phyloP scores from a whole-genome alignment of 169 alveolate species.

The Cryptosporidium parvum region DNA sequence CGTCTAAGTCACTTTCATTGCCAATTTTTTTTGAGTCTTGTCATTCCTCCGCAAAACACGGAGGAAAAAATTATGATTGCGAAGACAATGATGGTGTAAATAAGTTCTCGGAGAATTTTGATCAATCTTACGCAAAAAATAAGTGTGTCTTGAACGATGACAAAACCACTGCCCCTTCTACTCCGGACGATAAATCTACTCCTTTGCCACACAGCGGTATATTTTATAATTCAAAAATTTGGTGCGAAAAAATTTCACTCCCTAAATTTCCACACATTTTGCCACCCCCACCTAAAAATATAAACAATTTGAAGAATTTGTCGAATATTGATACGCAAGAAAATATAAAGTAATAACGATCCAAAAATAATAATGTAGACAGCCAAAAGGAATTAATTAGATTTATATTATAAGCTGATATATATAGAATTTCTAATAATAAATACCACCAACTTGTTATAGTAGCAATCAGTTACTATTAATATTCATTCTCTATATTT shows the following conservation, averaged over 20 bases:
- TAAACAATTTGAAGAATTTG: background rate
- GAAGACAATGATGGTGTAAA: background rate
- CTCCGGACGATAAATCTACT: constrained; percentile 56
- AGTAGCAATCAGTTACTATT: background rate
- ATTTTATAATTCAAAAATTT: background rate
- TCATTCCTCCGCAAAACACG: background rate
- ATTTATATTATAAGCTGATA: background rate
- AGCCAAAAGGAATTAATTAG: background rate
- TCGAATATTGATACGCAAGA: background rate
- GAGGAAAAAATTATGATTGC: background rate
- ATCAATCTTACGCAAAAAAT: background rate
- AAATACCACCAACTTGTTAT: background rate
- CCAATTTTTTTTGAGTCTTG: background rate
- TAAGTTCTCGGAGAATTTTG: background rate
- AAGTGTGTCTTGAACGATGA: constrained; percentile 21
- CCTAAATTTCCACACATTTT: constrained; percentile 32
- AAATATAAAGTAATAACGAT: background rate
- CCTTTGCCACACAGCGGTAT: background rate
- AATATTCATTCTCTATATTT: background rate
- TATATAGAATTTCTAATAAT: background rate
- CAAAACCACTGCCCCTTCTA: constrained; percentile 71
- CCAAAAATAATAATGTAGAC: background rate
- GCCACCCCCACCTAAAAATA: constrained; percentile 38
- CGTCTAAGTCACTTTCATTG: background rate
- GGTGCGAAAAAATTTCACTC: constrained; percentile 9